Conservation (phyloP, 345 rosid species). For the Camelina laxa region DNA sequence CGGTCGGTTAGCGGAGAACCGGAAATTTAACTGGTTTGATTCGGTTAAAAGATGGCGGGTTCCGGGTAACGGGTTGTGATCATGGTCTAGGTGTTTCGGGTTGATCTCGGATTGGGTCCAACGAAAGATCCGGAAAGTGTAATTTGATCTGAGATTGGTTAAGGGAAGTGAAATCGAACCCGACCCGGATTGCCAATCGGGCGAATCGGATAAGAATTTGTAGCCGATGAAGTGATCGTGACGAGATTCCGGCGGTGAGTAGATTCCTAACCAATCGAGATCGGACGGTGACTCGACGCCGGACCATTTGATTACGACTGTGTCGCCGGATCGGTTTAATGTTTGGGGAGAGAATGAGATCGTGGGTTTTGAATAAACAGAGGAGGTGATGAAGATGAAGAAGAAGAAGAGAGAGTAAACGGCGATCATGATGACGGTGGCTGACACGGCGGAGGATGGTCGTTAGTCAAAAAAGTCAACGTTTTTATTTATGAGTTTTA, state of each 20-base stretch:
- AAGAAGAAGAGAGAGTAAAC: constrained; percentile 39
- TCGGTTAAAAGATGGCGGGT: constrained; percentile 61
- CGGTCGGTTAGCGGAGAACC: constrained; percentile 51
- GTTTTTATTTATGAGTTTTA: background rate
- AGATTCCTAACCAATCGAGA: constrained; percentile 90
- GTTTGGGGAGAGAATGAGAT: constrained; percentile 56
- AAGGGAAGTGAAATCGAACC: constrained; percentile 75
- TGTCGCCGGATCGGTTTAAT: constrained; percentile 66
- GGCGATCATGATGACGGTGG: constrained; percentile 42
- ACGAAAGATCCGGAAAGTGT: constrained; percentile 90
- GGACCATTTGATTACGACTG: constrained; percentile 67
- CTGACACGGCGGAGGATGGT: background rate
- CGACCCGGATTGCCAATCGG: constrained; percentile 68
- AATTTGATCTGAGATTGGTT: constrained; percentile 72
- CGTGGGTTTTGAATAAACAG: constrained; percentile 44
- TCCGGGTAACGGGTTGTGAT: constrained; percentile 81
- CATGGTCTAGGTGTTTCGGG: constrained; percentile 65
- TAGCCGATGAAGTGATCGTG: constrained; percentile 78
- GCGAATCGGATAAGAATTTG: constrained; percentile 66
- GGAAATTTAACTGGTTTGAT: constrained; percentile 56
- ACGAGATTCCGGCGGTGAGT: constrained; percentile 78
- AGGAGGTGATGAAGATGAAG: constrained; percentile 31
- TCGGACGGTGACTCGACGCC: constrained; percentile 72
- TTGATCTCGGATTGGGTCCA: constrained; percentile 78
- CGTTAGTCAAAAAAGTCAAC: constrained; percentile 31